Evolutionary conservation across 1,284 basidiomycete species (phyloP).

Genomic region (Heterobasidion irregulare): DNA sequence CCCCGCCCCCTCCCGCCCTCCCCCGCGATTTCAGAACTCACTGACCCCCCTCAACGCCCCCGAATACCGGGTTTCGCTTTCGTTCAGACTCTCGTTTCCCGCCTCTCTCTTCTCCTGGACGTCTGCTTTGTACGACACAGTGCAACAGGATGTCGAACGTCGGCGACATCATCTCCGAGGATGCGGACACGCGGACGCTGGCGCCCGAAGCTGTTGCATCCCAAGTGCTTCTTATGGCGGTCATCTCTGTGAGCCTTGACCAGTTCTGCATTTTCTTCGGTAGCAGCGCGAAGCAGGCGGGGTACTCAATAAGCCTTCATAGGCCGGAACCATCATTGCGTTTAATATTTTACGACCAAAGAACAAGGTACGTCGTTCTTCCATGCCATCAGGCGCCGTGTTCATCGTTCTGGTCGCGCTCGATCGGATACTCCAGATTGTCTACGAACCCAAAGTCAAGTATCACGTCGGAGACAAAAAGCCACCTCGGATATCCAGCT

Average conservation of each 20-base stretch:
- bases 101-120: neutral
- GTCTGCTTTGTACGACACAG: neutral
- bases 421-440: constrained; percentile 34
- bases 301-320: neutral
- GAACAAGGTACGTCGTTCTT: constrained; percentile 35
- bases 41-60: too few species aligned
- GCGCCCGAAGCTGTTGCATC: constrained; percentile 78
- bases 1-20: too few species aligned
- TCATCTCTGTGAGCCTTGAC: constrained; percentile 22
- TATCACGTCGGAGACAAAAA: constrained; percentile 79
- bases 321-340: constrained; percentile 42
- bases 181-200: constrained; percentile 30
- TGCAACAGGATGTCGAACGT: constrained; percentile 8
- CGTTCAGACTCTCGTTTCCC: too few species aligned
- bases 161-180: constrained; percentile 5
- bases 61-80: too few species aligned
- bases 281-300: neutral
- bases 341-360: constrained; percentile 63
- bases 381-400: neutral
- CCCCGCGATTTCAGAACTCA: too few species aligned
- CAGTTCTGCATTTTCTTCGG: neutral
- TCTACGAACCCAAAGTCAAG: constrained; percentile 86
- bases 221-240: constrained; percentile 52
- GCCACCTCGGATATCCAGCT: constrained; percentile 76
- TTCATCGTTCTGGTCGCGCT: neutral